These are phyloP conservation scores for Yamadazyma sp. DNA, from an alignment of 805 yeast species.

Conservation along the genomic window DNA sequence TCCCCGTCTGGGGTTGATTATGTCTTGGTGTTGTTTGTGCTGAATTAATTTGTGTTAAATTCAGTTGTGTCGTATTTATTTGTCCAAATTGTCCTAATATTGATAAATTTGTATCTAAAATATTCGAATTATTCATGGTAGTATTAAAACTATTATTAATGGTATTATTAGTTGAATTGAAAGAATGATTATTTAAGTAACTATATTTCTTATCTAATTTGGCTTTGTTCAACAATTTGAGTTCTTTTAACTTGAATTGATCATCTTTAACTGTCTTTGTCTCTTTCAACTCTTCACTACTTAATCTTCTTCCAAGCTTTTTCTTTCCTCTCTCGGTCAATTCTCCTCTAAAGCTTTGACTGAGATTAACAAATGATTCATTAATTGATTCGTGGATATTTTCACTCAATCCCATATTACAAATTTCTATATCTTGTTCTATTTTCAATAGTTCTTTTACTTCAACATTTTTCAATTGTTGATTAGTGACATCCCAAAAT, in stretches of 20 bases:
- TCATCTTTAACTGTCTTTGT: slow-evolving; percentile 7
- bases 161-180: slow-evolving; percentile 4
- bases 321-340: slow-evolving; percentile 28
- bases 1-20: too few relatives aligned
- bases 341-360: slow-evolving; percentile 23
- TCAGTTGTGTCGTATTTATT: too few relatives aligned
- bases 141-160: neutral
- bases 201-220: slow-evolving; percentile 26
- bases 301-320: slow-evolving; percentile 10
- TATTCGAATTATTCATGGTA: slow-evolving; percentile 1
- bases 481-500: slow-evolving; percentile 37
- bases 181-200: slow-evolving; percentile 30
- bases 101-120: slow-evolving; percentile 18
- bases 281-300: slow-evolving; percentile 4
- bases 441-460: slow-evolving; percentile 16
- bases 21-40: too few relatives aligned
- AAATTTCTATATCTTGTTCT: slow-evolving; percentile 17
- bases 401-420: slow-evolving; percentile 33
- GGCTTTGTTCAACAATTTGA: slow-evolving; percentile 24
- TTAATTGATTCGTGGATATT: slow-evolving; percentile 24
- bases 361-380: slow-evolving; percentile 20
- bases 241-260: slow-evolving; percentile 21
- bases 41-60: too few relatives aligned
- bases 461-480: slow-evolving; percentile 14
- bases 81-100: slow-evolving; percentile 34